A percentile compares a stretch with the other conserved stretches of the same genome.
Conservation (phyloP, 2,329 filamentous ascomycete genomes). For the Neophaeococcomyces mojaviensis region DNA sequence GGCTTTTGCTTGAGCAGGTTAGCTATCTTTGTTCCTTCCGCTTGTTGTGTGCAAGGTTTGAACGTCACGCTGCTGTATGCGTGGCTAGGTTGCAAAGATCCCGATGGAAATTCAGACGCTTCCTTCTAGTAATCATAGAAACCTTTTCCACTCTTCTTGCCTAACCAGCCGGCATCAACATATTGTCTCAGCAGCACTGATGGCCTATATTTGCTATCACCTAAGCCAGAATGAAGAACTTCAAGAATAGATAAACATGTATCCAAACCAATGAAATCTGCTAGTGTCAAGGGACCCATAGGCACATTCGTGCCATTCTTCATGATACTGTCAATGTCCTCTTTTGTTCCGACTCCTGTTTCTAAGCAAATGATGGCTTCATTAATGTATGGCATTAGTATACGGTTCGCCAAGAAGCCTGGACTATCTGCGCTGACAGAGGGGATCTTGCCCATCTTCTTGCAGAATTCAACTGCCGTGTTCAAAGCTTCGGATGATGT, state of each 20-base stretch:
- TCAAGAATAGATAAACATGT: constrained; percentile 97
- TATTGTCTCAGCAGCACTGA: constrained; percentile 83
- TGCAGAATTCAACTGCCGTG: constrained; percentile 76
- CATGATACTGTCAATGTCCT: constrained; percentile 97
- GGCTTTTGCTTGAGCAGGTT: too few species aligned
- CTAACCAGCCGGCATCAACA: constrained; percentile 96
- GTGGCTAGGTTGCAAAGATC: too few species aligned
- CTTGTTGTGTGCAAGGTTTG: too few species aligned
- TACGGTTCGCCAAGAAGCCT: constrained; percentile 91
- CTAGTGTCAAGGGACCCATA: constrained; percentile 89
- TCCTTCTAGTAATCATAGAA: constrained; percentile 72
- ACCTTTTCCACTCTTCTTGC: constrained; percentile 94
- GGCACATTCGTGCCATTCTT: constrained; percentile 98
- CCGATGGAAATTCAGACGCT: too few species aligned
- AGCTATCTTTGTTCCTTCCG: too few species aligned
- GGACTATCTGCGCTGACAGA: constrained; percentile 83
- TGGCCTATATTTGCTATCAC: constrained; percentile 91
- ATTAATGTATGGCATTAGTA: constrained; percentile 99
- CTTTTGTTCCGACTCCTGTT: constrained; percentile 78
- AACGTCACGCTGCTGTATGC: too few species aligned
- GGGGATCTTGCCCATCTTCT: constrained; percentile 85
- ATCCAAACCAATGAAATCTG: constrained; percentile 95
- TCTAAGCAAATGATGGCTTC: constrained; percentile 95
- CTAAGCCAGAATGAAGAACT: constrained; percentile 82
- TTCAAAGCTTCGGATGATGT: constrained; percentile 76